Evolutionary conservation across 176 grass and related monocot genomes (phyloP), one percentile per base, ranked within the genome.

Genomic region (Pontederia crassipes): DNA sequence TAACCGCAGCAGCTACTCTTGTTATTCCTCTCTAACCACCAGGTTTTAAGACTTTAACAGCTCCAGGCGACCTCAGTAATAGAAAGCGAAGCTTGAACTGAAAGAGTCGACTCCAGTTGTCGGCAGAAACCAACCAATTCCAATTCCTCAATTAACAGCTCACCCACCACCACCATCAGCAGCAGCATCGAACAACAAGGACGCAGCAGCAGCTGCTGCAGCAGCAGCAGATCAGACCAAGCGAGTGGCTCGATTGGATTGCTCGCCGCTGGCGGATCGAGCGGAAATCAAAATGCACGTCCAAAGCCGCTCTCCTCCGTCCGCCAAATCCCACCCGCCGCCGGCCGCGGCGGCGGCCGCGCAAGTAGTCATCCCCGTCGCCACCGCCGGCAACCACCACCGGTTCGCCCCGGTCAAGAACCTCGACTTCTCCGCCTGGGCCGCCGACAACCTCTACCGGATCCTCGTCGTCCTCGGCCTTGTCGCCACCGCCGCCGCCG

Each of bases 341-440:
- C 77, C 74, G 57, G 57, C 71, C 66, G 14, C 17, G 51, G 69
- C 27, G 20, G 20, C 20, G 20, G 20, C 58, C 28, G 11, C 48
- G 16, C 54, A 40, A 40, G 32, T 40, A 7, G 32, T 7, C 2
- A 40, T 72, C 14, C 49, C 51, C n/a, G 24, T 48, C 47, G 18
- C 10, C 49, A n/a, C 35, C 70, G 35, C 17, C 35, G 17, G 45
- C 26, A 11, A 72, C 74, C 75, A 52, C 47, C 69, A 50, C 69
- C 69, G 48, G 78, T 65, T 57, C 77, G 78, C 10, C 28, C 88
- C 88, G 49, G 76, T 85, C 1, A 98, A 98, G 85, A 98, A 71
- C 62, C 88, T 98, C 53, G 94, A 98, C 71, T 93, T 98, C 71
- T 66, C 81, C 52, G 53, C 62, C 26, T 98, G 94, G 94, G 88